phyloP scores from a whole-genome alignment of 805 yeast genomes.

The Candida endomychidarum region DNA sequence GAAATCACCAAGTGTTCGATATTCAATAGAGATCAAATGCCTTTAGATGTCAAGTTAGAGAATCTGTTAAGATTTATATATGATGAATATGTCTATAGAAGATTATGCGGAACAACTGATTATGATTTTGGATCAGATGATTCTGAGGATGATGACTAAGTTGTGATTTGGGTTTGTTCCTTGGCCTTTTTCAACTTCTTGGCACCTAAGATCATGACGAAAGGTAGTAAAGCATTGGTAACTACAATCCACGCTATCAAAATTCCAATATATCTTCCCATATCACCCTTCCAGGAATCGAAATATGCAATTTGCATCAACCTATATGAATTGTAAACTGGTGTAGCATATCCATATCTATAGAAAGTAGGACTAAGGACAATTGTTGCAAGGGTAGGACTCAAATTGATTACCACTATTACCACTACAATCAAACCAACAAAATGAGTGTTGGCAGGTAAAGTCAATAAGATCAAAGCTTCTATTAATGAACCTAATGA shows the following conservation, averaged over 20 bases:
- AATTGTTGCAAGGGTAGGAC: slow-evolving; percentile 32
- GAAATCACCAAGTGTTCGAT: slow-evolving; percentile 30
- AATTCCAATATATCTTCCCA: slow-evolving; percentile 34
- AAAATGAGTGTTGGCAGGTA: slow-evolving; percentile 25
- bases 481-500: slow-evolving; percentile 34
- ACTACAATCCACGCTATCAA: slow-evolving; percentile 31
- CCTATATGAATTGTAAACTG: slow-evolving; percentile 28
- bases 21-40: slow-evolving; percentile 32
- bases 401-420: slow-evolving; percentile 29
- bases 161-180: not conserved
- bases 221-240: slow-evolving; percentile 27
- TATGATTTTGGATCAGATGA: not conserved
- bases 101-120: not conserved
- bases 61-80: slow-evolving; percentile 24
- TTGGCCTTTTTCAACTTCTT: slow-evolving; percentile 1
- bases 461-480: slow-evolving; percentile 22
- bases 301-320: slow-evolving; percentile 33
- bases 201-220: slow-evolving; percentile 24
- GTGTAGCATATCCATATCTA: slow-evolving; percentile 31
- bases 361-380: slow-evolving; percentile 27
- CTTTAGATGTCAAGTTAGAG: slow-evolving; percentile 20
- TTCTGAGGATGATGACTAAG: not conserved
- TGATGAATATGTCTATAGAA: slow-evolving; percentile 15
- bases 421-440: slow-evolving; percentile 28
- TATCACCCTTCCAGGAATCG: slow-evolving; percentile 32